phyloP scores from a whole-genome alignment of 2,329 filamentous ascomycete genomes.

The Penicillium sp. region DNA sequence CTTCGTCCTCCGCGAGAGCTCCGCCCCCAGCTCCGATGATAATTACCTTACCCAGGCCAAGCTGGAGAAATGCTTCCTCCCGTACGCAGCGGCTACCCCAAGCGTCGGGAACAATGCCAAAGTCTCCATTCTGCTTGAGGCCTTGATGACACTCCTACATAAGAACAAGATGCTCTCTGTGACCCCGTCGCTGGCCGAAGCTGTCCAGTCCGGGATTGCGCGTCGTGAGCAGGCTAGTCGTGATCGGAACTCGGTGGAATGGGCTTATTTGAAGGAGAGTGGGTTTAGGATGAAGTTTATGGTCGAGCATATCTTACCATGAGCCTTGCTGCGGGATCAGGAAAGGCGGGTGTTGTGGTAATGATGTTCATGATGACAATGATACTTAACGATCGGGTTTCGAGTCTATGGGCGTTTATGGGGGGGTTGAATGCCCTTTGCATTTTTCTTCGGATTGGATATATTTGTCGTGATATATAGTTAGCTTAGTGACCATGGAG shows the following conservation, averaged over 20 bases:
- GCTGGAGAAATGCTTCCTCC: constrained; percentile 61
- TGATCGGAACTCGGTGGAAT: constrained; percentile 34
- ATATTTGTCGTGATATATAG: neutral
- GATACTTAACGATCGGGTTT: constrained; percentile 1
- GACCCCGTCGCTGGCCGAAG: constrained; percentile 39
- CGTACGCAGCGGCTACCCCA: constrained; percentile 61
- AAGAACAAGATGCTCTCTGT: constrained; percentile 31
- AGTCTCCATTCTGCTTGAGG: constrained; percentile 66
- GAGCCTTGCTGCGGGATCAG: neutral
- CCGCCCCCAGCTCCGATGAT: constrained; percentile 37
- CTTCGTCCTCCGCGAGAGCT: constrained; percentile 46
- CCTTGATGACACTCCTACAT: constrained; percentile 55
- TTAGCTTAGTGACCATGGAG: neutral
- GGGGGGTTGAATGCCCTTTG: neutral
- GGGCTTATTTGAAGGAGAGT: constrained; percentile 41
- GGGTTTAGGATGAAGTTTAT: constrained; percentile 38
- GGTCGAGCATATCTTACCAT: constrained; percentile 31
- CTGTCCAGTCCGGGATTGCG: constrained; percentile 54
- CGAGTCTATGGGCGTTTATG: neutral
- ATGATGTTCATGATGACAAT: constrained; percentile 9
- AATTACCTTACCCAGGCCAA: constrained; percentile 48
- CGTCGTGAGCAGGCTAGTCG: constrained; percentile 43
- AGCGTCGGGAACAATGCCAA: constrained; percentile 68
- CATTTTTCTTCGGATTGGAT: neutral
- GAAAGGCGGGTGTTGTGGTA: neutral